Conservation (phyloP, 768 basidiomycete species). For the Suillus variegatus region DNA sequence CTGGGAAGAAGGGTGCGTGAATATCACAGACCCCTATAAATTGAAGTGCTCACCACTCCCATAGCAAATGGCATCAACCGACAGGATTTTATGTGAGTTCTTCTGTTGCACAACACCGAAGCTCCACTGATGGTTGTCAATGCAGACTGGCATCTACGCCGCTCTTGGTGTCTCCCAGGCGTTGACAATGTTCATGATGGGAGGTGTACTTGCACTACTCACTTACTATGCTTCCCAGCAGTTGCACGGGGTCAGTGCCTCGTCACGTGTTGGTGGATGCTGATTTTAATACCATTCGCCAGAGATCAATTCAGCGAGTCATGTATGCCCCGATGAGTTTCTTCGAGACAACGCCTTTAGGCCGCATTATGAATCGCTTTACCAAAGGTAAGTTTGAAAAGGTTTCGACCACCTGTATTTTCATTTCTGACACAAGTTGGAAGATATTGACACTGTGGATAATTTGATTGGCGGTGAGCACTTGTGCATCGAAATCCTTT, state of each 20-base stretch:
- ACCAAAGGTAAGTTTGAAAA: slow-evolving; percentile 63
- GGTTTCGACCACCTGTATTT: not conserved
- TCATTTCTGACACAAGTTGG: slow-evolving; percentile 4
- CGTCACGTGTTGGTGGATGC: not conserved
- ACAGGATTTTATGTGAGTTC: slow-evolving; percentile 70
- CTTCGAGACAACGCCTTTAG: slow-evolving; percentile 88
- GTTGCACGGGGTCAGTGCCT: slow-evolving; percentile 53
- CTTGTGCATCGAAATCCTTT: slow-evolving; percentile 21
- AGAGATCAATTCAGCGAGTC: slow-evolving; percentile 66
- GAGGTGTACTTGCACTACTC: slow-evolving; percentile 60
- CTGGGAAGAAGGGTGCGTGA: slow-evolving; percentile 50
- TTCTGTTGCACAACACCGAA: slow-evolving; percentile 29
- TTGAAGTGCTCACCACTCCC: not conserved
- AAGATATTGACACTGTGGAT: slow-evolving; percentile 81
- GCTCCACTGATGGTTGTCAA: not conserved
- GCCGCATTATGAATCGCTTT: slow-evolving; percentile 89
- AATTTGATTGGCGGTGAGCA: slow-evolving; percentile 52
- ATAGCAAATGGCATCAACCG: slow-evolving; percentile 54
- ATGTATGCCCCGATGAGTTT: slow-evolving; percentile 89
- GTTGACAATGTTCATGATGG: slow-evolving; percentile 66
- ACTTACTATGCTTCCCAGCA: slow-evolving; percentile 77
- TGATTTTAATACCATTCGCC: not conserved
- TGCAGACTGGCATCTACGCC: slow-evolving; percentile 82
- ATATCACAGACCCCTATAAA: not conserved
- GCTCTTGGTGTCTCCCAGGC: slow-evolving; percentile 72